phyloP scores from a whole-genome alignment of 305 asterid species.

The Fraxinus latifolia region DNA sequence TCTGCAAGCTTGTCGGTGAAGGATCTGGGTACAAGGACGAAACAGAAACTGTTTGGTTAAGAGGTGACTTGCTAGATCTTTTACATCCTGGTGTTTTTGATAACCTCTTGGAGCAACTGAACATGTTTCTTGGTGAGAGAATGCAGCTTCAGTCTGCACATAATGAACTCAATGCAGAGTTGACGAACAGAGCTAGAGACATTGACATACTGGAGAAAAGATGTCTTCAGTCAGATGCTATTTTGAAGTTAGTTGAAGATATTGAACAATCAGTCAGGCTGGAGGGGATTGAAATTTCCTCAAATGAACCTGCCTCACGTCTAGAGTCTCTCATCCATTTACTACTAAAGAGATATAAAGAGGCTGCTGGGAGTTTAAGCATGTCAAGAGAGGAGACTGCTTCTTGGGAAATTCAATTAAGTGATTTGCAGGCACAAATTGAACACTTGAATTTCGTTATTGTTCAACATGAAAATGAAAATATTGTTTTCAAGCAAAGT shows the following conservation, averaged over 20 bases:
- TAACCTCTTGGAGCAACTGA: conserved; percentile 53
- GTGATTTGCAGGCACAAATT: conserved; percentile 51
- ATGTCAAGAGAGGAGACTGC: conserved; percentile 32
- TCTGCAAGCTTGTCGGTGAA: conserved; percentile 45
- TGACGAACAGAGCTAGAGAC: conserved; percentile 45
- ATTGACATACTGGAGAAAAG: conserved; percentile 52
- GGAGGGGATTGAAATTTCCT: conserved; percentile 38
- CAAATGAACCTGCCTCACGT: conserved; percentile 48
- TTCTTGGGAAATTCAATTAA: conserved; percentile 53
- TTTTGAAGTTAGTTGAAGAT: conserved; percentile 52
- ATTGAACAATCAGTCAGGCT: conserved; percentile 54
- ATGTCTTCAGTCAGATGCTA: conserved; percentile 46
- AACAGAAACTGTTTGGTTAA: conserved; percentile 31
- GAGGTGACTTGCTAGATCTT: conserved; percentile 44
- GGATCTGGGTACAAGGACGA: conserved; percentile 37
- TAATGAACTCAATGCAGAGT: conserved; percentile 51
- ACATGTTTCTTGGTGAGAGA: conserved; percentile 45
- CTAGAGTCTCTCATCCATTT: conserved; percentile 56
- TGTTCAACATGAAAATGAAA: conserved; percentile 66
- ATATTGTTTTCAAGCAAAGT: conserved; percentile 53
- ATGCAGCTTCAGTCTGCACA: conserved; percentile 53
- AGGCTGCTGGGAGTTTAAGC: conserved; percentile 50
- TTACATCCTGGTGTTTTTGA: conserved; percentile 44
- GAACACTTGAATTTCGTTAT: conserved; percentile 51
- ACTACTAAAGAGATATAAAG: conserved; percentile 61